Evolutionary conservation across 2,329 filamentous ascomycete species (phyloP).

Genomic region (Fusarium vanettenii): DNA sequence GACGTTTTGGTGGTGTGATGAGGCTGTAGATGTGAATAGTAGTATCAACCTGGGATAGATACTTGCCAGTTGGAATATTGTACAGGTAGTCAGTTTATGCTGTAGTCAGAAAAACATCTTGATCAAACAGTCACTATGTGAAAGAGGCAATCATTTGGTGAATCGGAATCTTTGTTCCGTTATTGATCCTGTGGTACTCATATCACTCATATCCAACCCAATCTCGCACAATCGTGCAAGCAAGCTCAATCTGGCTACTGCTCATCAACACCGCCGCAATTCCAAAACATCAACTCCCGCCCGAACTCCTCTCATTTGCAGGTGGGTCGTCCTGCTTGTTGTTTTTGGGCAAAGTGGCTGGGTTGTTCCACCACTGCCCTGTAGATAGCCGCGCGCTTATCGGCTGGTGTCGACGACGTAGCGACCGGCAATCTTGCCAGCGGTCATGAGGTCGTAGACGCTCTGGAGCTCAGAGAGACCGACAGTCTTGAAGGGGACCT

Average conservation of each 20-base stretch:
- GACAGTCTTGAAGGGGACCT: slow-evolving; percentile 86
- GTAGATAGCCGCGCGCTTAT: slow-evolving; percentile 52
- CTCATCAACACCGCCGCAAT: slow-evolving; percentile 40
- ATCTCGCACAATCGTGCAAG: slow-evolving; percentile 37
- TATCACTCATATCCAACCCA: slow-evolving; percentile 38
- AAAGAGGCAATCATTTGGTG: neutral
- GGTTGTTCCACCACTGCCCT: slow-evolving; percentile 23
- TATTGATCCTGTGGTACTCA: slow-evolving; percentile 43
- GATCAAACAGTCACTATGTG: neutral
- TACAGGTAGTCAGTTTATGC: neutral
- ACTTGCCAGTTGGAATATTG: neutral
- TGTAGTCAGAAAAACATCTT: neutral
- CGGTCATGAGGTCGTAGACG: slow-evolving; percentile 81
- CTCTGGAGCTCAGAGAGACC: slow-evolving; percentile 82
- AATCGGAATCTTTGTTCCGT: slow-evolving; percentile 37
- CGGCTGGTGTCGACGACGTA: slow-evolving; percentile 82
- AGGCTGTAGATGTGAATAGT: neutral
- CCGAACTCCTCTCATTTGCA: slow-evolving; percentile 41
- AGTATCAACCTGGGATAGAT: neutral
- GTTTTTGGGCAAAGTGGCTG: slow-evolving; percentile 5
- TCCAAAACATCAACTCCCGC: slow-evolving; percentile 43
- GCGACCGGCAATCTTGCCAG: slow-evolving; percentile 79
- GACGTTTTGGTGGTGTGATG: neutral
- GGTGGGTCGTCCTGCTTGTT: slow-evolving; percentile 31
- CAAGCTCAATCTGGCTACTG: slow-evolving; percentile 36